These are phyloP conservation scores for Scytalidium lignicola DNA, from an alignment of 2,329 filamentous ascomycete genomes.

Conservation along the genomic window DNA sequence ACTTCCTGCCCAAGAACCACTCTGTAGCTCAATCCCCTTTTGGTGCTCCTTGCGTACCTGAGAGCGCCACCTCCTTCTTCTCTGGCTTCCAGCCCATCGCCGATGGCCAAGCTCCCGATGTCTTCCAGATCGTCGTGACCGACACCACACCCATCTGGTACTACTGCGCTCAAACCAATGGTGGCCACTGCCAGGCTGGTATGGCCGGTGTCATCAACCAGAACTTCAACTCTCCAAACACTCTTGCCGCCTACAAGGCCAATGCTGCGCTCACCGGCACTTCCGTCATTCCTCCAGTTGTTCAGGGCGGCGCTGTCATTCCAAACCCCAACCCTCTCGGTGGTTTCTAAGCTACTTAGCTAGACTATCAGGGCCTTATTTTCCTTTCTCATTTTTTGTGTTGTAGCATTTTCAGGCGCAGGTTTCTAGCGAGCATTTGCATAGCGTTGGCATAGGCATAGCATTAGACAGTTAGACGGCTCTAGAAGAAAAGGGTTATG, in stretches of 20 bases:
- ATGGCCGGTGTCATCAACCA: constrained; percentile 47
- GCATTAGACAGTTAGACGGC: too few species aligned
- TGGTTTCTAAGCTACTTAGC: too few species aligned
- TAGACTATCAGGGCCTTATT: too few species aligned
- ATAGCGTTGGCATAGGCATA: too few species aligned
- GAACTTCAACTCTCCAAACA: constrained; percentile 11
- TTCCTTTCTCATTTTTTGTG: too few species aligned
- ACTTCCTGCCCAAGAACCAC: constrained; percentile 49
- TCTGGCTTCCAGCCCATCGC: too few species aligned
- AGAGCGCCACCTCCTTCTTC: constrained; percentile 20
- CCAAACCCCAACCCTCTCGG: too few species aligned
- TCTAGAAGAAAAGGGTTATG: too few species aligned
- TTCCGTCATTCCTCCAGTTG: constrained; percentile 5
- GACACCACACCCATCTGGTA: constrained; percentile 37
- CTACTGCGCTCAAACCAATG: constrained; percentile 31
- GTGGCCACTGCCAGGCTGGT: constrained; percentile 41
- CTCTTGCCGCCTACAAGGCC: constrained; percentile 10
- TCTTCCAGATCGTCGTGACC: constrained; percentile 38
- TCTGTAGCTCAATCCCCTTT: constrained; percentile 37
- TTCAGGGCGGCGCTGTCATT: constrained; percentile 15
- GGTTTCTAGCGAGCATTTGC: too few species aligned
- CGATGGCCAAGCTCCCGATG: constrained; percentile 4
- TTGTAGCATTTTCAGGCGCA: too few species aligned
- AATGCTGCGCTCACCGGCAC: constrained; percentile 9
- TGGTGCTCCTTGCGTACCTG: constrained; percentile 27